Evolutionary conservation across 75 land plant genomes (phyloP).

Genomic region (Adiantum capillusveneris): DNA sequence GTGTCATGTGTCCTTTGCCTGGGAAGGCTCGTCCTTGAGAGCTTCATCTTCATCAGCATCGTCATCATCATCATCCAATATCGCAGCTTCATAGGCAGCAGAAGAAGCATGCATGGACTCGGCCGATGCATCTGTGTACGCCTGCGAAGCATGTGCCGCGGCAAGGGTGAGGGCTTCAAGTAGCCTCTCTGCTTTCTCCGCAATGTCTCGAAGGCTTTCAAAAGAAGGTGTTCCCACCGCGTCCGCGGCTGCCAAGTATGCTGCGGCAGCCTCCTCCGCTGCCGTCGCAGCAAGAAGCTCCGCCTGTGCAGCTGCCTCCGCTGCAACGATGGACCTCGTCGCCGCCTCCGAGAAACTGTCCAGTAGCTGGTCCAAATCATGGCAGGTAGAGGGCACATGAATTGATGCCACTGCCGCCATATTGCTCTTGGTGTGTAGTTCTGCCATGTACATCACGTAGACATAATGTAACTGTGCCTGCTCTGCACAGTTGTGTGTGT

Average conservation of each 20-base stretch:
- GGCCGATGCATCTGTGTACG: slow-evolving; percentile 5
- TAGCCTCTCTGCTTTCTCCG: slow-evolving; percentile 13
- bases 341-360: slow-evolving; percentile 9
- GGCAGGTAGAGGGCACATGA: no score
- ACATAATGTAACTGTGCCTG: no score
- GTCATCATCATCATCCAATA: no score
- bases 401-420: no score
- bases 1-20: no score
- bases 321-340: slow-evolving; percentile 4
- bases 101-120: slow-evolving; percentile 12
- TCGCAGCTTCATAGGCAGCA: no score
- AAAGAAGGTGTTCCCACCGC: slow-evolving; percentile 11
- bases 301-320: slow-evolving; percentile 12
- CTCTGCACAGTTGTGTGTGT: no score
- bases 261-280: slow-evolving; percentile 14
- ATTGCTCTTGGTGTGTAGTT: no score
- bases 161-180: slow-evolving; percentile 8
- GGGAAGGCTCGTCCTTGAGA: no score
- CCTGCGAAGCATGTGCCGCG: slow-evolving; percentile 5
- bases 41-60: no score
- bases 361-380: slow-evolving; percentile 4
- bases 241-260: slow-evolving; percentile 13
- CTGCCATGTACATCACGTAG: no score
- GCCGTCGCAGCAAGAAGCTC: slow-evolving; percentile 8
- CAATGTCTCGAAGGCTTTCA: slow-evolving; percentile 1